Evolutionary conservation across 345 rosid genomes (phyloP), one percentile per base, ranked within the genome.

Genomic region (Cardiospermum halicacabum): DNA sequence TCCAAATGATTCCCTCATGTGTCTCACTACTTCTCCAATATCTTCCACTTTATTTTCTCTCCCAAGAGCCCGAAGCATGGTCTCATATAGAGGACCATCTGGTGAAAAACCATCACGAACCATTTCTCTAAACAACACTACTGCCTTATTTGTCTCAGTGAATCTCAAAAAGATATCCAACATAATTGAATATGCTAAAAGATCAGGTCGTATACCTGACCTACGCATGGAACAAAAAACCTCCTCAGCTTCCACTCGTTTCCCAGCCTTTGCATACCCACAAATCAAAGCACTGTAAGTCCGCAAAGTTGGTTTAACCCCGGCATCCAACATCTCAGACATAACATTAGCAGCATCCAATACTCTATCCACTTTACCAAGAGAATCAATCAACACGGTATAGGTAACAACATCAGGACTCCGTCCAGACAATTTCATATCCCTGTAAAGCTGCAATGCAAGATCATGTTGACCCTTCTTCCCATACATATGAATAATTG

Each of bases 261-360:
- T 82, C 69, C 98, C 98, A 58, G 91, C 89, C 89, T 85, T 93
- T 27, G 98, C 96, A 82, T 86, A 93, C 60, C 94, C 98, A 75
- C 96, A 88, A 65, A 93, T 84, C 64, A 93, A 86, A 69, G 98
- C 98, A 80, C 94, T 93, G 53, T 84, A 93, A 36, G 98, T 93
- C 72, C 77, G 82, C 69, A 93, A 72, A 59, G 91, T 88, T 36
- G 98, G 98, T 72, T 85, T 93, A 39, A 93, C 84, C 58, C 89
- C 89, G 3, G 70, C 67, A 56, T 86, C 86, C 82, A 90, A 70
- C 98, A 93, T 93, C 85, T 93, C 96, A 12, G 94, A 84, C 98
- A 93, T 86, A 30, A 93, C 69, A 31, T 69, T 76, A 45, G 90
- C 87, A 34, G 96, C 97, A 71, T 93, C 92, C 25, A 43, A 76